Evolutionary conservation across 495 filamentous ascomycete genomes (phyloP), one percentile per base, ranked within the genome.

Genomic region (Hyaloscypha finlandica): DNA sequence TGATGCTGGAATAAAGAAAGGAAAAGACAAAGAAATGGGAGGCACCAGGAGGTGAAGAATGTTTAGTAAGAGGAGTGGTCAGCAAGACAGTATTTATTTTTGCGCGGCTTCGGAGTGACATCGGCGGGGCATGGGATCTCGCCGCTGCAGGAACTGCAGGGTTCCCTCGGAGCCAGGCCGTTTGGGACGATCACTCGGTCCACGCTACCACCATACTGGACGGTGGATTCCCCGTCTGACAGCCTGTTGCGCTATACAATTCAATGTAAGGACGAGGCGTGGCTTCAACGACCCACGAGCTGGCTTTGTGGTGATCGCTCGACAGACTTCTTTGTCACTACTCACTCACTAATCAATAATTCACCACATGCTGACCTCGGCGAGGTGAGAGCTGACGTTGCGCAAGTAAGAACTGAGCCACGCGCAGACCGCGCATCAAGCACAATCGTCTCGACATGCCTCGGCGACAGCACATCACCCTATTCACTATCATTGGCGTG

Each of bases 381-480:
- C 42, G 42, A 48, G 11, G 42, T 48, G 4, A 4, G 16, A n/a
- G 42, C 42, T 48, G 8, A 48, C 42, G 8, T 48, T 48, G 42
- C 42, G 42, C 42, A 48, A 48, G 4, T 48, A 19, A 25, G 4
- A 48, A 12, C 16, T 16, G 16, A 3, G 42, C 16, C 42, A 37
- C 42, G 42, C 42, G 42, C 42, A 11, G 42, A 48, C 29, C 42
- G 42, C 30, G 19, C 20, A 53, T 32, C 64, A 52, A 6, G 29
- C 3, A 29, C 53, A 56, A 29, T 56, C 53, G 8, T n/a, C 32
- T 53, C 61, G 64, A 53, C 33, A 82, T 82, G 80, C 77, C 80
- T 65, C 80, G 81, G 35, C 70, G 77, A 53, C 79, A 79, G 59
- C 76, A 82, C 67, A 60, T 83, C 14, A 76, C 79, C 16, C 54